phyloP scores from a whole-genome alignment of 495 filamentous ascomycete species.

The Cercophora sp. region DNA sequence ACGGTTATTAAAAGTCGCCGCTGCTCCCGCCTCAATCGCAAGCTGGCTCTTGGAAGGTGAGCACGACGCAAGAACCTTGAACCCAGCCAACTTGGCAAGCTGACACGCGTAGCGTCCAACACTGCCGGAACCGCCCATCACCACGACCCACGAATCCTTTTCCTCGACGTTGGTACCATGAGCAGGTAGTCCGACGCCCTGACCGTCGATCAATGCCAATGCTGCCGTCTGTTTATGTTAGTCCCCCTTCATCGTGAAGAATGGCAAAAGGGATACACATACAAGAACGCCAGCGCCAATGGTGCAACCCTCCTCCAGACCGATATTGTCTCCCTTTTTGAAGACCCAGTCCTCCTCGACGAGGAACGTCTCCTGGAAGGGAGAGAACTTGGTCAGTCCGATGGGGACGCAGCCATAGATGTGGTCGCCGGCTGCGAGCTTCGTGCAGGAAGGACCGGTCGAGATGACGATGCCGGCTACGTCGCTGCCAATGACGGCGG shows the following conservation, averaged over 20 bases:
- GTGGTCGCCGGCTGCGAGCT: conserved; percentile 33
- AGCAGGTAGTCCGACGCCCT: conserved; percentile 25
- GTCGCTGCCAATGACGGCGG: conserved; percentile 57
- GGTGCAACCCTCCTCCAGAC: conserved; percentile 33
- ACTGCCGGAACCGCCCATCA: conserved; percentile 40
- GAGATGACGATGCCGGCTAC: conserved; percentile 59
- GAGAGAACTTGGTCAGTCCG: conserved; percentile 32
- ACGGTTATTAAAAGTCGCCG: conserved; percentile 38
- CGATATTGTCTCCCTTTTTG: conserved; percentile 27
- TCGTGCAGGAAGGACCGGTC: conserved; percentile 47
- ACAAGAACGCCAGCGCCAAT: conserved; percentile 39
- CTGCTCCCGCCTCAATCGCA: conserved; percentile 29
- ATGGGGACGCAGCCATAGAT: conserved; percentile 42
- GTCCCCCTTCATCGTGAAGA: too few species aligned
- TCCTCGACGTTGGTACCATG: conserved; percentile 13
- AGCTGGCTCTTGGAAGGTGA: conserved; percentile 33
- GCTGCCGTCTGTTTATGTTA: conserved; percentile 29
- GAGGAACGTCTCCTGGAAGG: conserved; percentile 47
- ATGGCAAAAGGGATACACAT: too few species aligned
- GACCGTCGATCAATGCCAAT: conserved; percentile 24
- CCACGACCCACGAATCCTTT: conserved; percentile 41
- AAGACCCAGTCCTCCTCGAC: conserved; percentile 39
- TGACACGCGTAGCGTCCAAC: conserved; percentile 42
- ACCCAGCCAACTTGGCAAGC: conserved; percentile 34
- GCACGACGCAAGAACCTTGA: conserved; percentile 41